Conservation (phyloP, 352 stramenopile genomes). For the Pythium coloratum region DNA sequence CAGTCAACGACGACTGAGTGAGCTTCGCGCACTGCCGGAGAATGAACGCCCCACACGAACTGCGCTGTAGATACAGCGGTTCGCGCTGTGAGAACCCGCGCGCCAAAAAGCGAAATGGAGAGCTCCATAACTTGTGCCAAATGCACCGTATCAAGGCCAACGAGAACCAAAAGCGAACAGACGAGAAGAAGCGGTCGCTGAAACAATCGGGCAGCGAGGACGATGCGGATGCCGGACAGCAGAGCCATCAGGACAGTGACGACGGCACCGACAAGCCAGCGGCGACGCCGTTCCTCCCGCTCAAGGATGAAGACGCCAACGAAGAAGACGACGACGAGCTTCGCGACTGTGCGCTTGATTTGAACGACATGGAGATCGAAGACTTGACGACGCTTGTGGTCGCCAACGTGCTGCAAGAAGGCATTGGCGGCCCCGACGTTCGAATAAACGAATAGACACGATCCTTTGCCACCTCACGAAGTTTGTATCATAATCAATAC, state of each 20-base stretch:
- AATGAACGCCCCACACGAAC: constrained; percentile 13
- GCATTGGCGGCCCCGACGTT: not conserved
- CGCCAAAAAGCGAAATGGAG: constrained; percentile 33
- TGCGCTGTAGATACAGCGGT: constrained; percentile 25
- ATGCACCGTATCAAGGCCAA: constrained; percentile 37
- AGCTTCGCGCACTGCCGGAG: not conserved
- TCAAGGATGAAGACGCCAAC: constrained; percentile 4
- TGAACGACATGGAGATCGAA: constrained; percentile 25
- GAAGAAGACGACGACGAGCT: constrained; percentile 3
- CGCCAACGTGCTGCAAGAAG: constrained; percentile 11
- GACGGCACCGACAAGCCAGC: not conserved
- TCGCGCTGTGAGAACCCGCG: constrained; percentile 28
- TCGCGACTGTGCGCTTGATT: constrained; percentile 3
- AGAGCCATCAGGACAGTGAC: not conserved
- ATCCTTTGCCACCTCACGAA: not conserved
- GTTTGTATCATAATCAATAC: not conserved
- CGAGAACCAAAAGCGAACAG: constrained; percentile 57
- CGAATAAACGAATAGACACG: constrained; percentile 11
- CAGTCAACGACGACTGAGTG: not conserved
- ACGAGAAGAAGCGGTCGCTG: constrained; percentile 26
- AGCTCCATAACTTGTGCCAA: constrained; percentile 34
- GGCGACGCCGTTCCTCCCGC: not conserved
- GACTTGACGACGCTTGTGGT: constrained; percentile 15
- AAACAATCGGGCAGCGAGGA: constrained; percentile 12
- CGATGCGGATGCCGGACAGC: constrained; percentile 4